These are phyloP conservation scores for Pythium dissotocum DNA, from an alignment of 352 stramenopile genomes.

Conservation along the genomic window DNA sequence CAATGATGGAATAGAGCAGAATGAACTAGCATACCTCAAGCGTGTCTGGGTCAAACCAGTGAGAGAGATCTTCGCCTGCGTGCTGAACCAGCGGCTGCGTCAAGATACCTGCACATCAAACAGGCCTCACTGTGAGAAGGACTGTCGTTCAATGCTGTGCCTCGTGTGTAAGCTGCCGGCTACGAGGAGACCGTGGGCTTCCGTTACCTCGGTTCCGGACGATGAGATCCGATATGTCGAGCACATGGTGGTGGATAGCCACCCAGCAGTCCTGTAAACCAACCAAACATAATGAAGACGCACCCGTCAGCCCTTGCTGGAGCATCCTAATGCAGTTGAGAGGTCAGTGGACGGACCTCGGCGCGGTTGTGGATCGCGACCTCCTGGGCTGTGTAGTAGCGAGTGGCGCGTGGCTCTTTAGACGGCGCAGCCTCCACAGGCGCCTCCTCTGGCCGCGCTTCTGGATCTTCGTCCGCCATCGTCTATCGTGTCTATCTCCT, in stretches of 20 bases:
- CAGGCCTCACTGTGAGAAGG: neutral
- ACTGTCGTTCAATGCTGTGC: too few relatives aligned
- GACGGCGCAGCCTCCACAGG: neutral
- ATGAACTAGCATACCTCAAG: slow-evolving; percentile 43
- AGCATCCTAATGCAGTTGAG: neutral
- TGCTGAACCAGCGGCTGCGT: slow-evolving; percentile 81
- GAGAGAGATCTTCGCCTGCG: slow-evolving; percentile 88
- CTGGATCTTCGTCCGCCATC: slow-evolving; percentile 16
- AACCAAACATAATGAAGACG: neutral
- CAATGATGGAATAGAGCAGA: neutral
- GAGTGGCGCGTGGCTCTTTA: slow-evolving; percentile 15
- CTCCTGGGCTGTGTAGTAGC: slow-evolving; percentile 81
- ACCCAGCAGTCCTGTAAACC: slow-evolving; percentile 73
- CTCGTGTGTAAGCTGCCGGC: too few relatives aligned
- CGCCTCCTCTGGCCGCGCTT: neutral
- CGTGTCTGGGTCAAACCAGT: slow-evolving; percentile 89
- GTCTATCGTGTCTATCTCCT: neutral
- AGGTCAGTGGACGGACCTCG: slow-evolving; percentile 34
- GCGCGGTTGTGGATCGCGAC: slow-evolving; percentile 83
- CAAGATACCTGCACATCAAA: slow-evolving; percentile 46
- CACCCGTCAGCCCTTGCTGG: neutral
- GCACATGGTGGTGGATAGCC: slow-evolving; percentile 69
- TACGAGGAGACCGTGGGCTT: too few relatives aligned
- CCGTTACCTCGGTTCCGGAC: slow-evolving; percentile 49
- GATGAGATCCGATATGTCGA: slow-evolving; percentile 85